A percentile compares a stretch with the other conserved stretches of the same genome.
phyloP scores from a whole-genome alignment of 2,329 filamentous ascomycete genomes.

The Bipolaris victoriae region DNA sequence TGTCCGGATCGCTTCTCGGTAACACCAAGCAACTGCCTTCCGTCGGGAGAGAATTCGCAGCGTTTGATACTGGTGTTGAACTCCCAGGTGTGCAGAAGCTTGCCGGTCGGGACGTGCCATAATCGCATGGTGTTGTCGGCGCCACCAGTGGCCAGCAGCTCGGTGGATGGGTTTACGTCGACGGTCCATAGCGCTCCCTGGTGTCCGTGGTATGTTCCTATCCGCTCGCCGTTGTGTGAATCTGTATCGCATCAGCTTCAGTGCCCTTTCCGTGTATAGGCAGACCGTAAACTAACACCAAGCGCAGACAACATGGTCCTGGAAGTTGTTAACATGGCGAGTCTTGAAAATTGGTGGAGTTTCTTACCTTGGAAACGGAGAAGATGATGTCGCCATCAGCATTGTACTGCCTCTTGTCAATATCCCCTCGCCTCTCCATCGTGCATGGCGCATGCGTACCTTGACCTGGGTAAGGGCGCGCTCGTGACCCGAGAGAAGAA shows the following conservation, averaged over 20 bases:
- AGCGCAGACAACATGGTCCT: slow-evolving; percentile 90
- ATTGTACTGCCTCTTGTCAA: slow-evolving; percentile 54
- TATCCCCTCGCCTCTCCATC: neutral
- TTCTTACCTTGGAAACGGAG: slow-evolving; percentile 63
- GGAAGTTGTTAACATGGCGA: slow-evolving; percentile 3
- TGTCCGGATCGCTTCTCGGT: slow-evolving; percentile 99
- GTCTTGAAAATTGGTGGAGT: neutral
- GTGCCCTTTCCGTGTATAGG: slow-evolving; percentile 2
- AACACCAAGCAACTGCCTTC: slow-evolving; percentile 85
- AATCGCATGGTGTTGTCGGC: slow-evolving; percentile 98
- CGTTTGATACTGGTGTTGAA: slow-evolving; percentile 97
- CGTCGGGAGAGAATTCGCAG: slow-evolving; percentile 96
- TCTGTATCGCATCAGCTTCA: slow-evolving; percentile 46
- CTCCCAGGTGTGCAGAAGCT: slow-evolving; percentile 95
- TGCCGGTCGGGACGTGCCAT: slow-evolving; percentile 94
- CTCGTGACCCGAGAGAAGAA: slow-evolving; percentile 95
- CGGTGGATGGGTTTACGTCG: slow-evolving; percentile 90
- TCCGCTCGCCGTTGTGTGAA: slow-evolving; percentile 95
- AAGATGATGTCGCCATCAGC: slow-evolving; percentile 96
- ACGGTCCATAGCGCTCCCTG: slow-evolving; percentile 98
- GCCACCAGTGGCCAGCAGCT: slow-evolving; percentile 90
- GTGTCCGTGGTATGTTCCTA: slow-evolving; percentile 93
- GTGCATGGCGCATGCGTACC: slow-evolving; percentile 9
- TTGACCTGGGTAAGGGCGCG: slow-evolving; percentile 94
- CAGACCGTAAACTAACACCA: slow-evolving; percentile 65